These are phyloP conservation scores for Rhytidiadelphus loreus DNA, from an alignment of 225 moss, liverwort and hornwort species.

Conservation along the genomic window DNA sequence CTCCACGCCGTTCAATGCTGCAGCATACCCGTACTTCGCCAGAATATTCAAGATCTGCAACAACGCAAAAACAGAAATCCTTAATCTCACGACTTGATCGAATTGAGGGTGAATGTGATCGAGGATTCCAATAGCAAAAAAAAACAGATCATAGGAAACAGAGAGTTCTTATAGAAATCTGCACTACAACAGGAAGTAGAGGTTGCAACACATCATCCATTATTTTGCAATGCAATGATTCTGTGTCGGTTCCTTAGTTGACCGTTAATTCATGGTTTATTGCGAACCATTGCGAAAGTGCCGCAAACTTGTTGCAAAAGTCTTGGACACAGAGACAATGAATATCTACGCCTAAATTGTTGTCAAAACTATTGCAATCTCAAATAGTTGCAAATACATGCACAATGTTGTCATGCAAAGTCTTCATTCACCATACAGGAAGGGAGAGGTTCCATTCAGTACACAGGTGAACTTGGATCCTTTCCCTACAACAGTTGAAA, in stretches of 20 bases:
- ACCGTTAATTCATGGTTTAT: background rate
- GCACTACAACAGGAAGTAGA: background rate
- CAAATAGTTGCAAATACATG: too few relatives aligned
- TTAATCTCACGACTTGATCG: background rate
- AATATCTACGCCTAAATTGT: too few relatives aligned
- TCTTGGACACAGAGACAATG: too few relatives aligned
- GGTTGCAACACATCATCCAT: background rate
- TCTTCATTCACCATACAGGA: too few relatives aligned
- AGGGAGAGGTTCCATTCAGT: too few relatives aligned
- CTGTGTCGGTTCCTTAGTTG: background rate
- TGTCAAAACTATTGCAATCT: too few relatives aligned
- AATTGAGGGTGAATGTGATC: background rate
- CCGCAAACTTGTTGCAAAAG: too few relatives aligned
- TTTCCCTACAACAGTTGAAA: too few relatives aligned
- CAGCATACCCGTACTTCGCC: constrained; percentile 23
- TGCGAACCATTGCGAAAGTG: too few relatives aligned
- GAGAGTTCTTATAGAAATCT: background rate
- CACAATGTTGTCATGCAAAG: too few relatives aligned
- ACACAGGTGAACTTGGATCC: too few relatives aligned
- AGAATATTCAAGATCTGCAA: constrained; percentile 78
- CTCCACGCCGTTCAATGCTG: constrained; percentile 16
- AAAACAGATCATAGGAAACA: background rate
- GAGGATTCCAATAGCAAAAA: background rate
- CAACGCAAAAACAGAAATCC: background rate
- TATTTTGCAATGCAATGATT: background rate